Percentiles rank a stretch among this genome's conserved stretches.
These are phyloP conservation scores for Entomortierella parvispora DNA, from an alignment of 192 early-diverging fungal species.

Conservation along the genomic window DNA sequence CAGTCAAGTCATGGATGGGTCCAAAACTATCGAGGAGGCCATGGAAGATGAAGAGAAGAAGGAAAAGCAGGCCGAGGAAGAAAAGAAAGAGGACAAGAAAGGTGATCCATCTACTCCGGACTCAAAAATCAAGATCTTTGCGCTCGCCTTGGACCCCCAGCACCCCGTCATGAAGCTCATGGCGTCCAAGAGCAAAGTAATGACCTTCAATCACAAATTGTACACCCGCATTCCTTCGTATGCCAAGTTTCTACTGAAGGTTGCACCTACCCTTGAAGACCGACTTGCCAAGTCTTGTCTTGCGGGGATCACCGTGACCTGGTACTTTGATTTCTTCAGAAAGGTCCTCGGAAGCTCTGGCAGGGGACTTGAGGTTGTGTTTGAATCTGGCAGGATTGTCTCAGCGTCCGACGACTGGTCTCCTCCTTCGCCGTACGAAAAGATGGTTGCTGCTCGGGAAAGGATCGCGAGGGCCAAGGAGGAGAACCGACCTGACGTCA, in stretches of 20 bases:
- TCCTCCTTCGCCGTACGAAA: constrained; percentile 5
- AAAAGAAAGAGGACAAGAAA: background rate
- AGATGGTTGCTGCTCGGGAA: constrained; percentile 9
- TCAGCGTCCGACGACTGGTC: constrained; percentile 22
- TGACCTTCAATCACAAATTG: background rate
- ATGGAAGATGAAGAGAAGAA: background rate
- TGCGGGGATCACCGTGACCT: constrained; percentile 24
- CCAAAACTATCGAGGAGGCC: too few relatives aligned
- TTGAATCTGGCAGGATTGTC: constrained; percentile 23
- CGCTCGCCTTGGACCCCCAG: background rate
- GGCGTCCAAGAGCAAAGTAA: background rate
- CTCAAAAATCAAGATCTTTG: background rate
- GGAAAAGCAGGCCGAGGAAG: background rate
- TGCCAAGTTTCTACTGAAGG: constrained; percentile 37
- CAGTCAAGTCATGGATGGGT: background rate
- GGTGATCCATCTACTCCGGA: background rate
- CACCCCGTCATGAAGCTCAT: constrained; percentile 25
- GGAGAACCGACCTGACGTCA: constrained; percentile 14
- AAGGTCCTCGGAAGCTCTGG: constrained; percentile 18
- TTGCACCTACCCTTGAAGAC: constrained; percentile 28
- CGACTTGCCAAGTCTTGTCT: constrained; percentile 27
- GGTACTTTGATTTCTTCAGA: constrained; percentile 25
- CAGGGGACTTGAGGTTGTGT: constrained; percentile 18
- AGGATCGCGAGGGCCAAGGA: constrained; percentile 13
- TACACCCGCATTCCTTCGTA: constrained; percentile 39